Evolutionary conservation across 2,329 filamentous ascomycete genomes (phyloP).

Genomic region (Dactylonectria macrodidyma): DNA sequence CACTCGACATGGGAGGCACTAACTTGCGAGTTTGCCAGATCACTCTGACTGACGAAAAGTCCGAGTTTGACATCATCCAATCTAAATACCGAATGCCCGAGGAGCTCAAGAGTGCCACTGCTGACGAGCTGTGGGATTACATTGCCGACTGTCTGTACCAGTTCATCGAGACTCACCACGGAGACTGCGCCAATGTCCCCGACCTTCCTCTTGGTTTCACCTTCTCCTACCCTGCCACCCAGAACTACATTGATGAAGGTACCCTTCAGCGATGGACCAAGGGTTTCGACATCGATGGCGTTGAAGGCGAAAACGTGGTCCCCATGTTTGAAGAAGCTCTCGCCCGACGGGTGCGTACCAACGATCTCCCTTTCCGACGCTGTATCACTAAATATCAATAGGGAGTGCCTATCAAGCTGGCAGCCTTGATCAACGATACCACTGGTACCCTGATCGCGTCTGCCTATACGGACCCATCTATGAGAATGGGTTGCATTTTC

Average conservation of each 20-base stretch:
- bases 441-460: constrained; percentile 97
- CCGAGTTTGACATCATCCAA: constrained; percentile 94
- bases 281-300: constrained; percentile 93
- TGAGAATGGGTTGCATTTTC: constrained; percentile 98
- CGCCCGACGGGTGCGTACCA: constrained; percentile 63
- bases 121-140: constrained; percentile 94
- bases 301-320: constrained; percentile 92
- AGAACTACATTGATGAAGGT: constrained; percentile 94
- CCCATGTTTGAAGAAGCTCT: constrained; percentile 88
- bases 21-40: constrained; percentile 97
- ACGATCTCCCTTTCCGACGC: background rate
- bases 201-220: constrained; percentile 91
- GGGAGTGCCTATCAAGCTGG: constrained; percentile 92
- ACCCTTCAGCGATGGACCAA: constrained; percentile 97
- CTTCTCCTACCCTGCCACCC: constrained; percentile 94
- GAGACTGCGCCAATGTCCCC: constrained; percentile 72
- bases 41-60: constrained; percentile 87
- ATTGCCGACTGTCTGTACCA: constrained; percentile 93
- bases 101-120: constrained; percentile 87
- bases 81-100: constrained; percentile 97
- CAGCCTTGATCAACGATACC: constrained; percentile 96
- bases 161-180: constrained; percentile 90
- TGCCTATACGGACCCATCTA: constrained; percentile 92
- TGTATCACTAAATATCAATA: constrained; percentile 53
- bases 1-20: constrained; percentile 96